phyloP scores from a whole-genome alignment of 2,329 filamentous ascomycete genomes.

The Tolypocladium nubicola region DNA sequence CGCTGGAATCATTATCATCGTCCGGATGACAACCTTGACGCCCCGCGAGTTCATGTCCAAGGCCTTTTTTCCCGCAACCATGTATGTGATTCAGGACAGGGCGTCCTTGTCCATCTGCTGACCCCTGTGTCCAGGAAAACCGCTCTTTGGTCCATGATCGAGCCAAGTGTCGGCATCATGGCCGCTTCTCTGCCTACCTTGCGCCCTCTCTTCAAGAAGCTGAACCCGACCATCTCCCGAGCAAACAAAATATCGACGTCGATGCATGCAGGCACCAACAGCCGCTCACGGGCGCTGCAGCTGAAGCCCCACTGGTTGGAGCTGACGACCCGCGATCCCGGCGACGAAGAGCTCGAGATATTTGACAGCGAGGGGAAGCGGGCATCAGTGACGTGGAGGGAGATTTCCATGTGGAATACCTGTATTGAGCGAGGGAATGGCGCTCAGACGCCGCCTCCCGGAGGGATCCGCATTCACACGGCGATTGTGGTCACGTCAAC shows the following conservation, averaged over 20 bases:
- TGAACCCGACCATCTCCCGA: background rate
- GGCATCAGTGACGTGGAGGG: background rate
- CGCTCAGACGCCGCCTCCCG: background rate
- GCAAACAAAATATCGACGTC: background rate
- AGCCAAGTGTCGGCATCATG: conserved; percentile 2
- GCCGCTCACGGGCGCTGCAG: background rate
- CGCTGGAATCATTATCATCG: conserved; percentile 1
- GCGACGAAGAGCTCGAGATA: background rate
- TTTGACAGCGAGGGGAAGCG: background rate
- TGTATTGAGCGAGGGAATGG: background rate
- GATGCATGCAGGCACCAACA: background rate
- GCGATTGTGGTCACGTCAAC: conserved; percentile 1
- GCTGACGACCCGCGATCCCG: background rate
- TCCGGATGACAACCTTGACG: conserved; percentile 1
- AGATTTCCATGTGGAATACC: background rate
- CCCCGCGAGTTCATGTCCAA: background rate
- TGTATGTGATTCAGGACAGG: background rate
- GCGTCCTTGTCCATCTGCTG: background rate
- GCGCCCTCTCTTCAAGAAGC: conserved; percentile 3
- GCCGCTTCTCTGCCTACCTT: conserved; percentile 4
- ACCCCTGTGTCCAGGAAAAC: background rate
- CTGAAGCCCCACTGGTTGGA: conserved; percentile 1
- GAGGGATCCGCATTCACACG: conserved; percentile 1
- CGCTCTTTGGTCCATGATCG: conserved; percentile 3
- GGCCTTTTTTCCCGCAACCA: background rate